Percentiles rank a stretch among this genome's conserved stretches.
These are phyloP conservation scores for Microdochium trichocladiopsis DNA, from an alignment of 2,329 filamentous ascomycete genomes.

Conservation along the genomic window DNA sequence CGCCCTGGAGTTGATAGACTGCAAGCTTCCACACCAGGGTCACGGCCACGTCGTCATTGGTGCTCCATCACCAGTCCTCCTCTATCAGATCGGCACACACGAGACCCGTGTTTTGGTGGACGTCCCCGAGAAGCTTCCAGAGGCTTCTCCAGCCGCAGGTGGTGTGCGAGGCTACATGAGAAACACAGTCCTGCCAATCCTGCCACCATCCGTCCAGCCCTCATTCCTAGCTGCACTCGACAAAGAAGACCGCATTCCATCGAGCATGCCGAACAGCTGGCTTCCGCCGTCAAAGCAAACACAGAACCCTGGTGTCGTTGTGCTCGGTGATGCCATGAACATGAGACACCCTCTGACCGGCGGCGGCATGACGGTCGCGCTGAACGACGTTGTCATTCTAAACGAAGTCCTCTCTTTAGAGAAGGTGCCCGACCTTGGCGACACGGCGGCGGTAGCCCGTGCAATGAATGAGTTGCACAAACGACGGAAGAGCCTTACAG, in stretches of 20 bases:
- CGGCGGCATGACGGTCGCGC: constrained; percentile 95
- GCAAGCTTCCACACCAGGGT: constrained; percentile 63
- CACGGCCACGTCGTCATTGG: constrained; percentile 87
- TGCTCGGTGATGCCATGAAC: constrained; percentile 93
- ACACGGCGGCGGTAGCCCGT: constrained; percentile 56
- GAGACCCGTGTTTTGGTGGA: constrained; percentile 90
- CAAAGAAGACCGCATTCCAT: constrained; percentile 61
- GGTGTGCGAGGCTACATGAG: constrained; percentile 80
- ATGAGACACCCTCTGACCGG: constrained; percentile 99
- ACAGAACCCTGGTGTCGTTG: constrained; percentile 62
- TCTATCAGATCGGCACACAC: constrained; percentile 95
- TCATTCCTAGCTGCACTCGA: constrained; percentile 72
- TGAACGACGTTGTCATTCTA: constrained; percentile 83
- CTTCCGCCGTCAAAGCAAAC: constrained; percentile 70
- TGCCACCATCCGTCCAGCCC: constrained; percentile 66
- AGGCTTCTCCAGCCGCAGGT: constrained; percentile 65
- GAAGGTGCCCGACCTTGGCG: constrained; percentile 59
- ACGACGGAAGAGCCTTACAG: constrained; percentile 72
- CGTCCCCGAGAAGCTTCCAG: constrained; percentile 69
- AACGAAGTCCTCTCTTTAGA: constrained; percentile 65
- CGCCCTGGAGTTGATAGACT: constrained; percentile 86
- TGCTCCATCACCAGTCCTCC: constrained; percentile 67
- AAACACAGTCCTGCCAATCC: constrained; percentile 69
- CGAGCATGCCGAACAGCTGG: constrained; percentile 92
- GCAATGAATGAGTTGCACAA: constrained; percentile 79